A percentile compares a stretch with the other conserved stretches of the same genome.
phyloP scores from a whole-genome alignment of 257 asterid species.

The Apocynum venetum region DNA sequence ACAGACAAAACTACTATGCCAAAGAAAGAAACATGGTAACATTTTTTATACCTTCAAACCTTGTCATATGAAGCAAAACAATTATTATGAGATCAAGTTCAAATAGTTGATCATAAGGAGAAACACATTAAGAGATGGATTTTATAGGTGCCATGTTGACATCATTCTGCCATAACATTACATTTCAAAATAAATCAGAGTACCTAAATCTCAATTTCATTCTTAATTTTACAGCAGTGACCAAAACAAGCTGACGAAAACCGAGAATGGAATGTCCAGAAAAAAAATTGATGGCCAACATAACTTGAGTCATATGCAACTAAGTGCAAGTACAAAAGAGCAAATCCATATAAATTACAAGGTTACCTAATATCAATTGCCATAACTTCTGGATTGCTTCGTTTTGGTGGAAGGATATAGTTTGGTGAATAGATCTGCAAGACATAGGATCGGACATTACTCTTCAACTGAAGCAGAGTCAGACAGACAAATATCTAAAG shows the following conservation, averaged over 20 bases:
- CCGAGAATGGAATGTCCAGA: too few relatives aligned
- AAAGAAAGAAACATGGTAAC: neutral
- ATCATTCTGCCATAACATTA: too few relatives aligned
- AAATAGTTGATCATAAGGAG: neutral
- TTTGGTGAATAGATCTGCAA: conserved; percentile 57
- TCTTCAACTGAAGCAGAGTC: neutral
- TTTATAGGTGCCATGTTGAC: too few relatives aligned
- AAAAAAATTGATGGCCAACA: too few relatives aligned
- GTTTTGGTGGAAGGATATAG: conserved; percentile 51
- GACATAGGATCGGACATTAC: neutral
- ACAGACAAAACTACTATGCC: neutral
- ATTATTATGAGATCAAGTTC: neutral
- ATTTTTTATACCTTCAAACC: neutral
- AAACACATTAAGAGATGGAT: neutral
- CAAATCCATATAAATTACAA: neutral
- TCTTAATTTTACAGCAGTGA: neutral
- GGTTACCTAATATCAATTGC: conserved; percentile 63
- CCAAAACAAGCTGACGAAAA: neutral
- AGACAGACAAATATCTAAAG: neutral
- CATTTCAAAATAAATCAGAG: too few relatives aligned
- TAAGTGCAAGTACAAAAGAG: neutral
- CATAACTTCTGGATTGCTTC: conserved; percentile 48
- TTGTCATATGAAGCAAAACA: neutral
- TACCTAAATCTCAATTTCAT: too few relatives aligned
- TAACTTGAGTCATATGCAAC: neutral